These are phyloP conservation scores for Eucalyptus tenuipes DNA, from an alignment of 345 rosid species.

Conservation along the genomic window DNA sequence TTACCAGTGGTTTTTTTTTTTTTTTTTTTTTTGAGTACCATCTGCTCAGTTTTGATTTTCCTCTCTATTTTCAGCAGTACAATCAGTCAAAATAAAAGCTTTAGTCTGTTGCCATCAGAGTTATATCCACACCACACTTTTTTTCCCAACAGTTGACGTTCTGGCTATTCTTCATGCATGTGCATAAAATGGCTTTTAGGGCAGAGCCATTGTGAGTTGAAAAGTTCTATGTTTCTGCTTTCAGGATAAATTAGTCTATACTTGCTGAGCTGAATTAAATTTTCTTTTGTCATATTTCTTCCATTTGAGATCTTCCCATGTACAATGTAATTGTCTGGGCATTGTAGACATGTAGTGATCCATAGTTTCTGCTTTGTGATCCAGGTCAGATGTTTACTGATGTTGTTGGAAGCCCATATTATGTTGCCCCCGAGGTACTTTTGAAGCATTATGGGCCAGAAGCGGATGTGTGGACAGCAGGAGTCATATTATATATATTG, in stretches of 20 bases:
- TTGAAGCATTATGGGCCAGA: slow-evolving; percentile 87
- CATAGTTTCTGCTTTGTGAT: slow-evolving; percentile 2
- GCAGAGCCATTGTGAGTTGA: neutral
- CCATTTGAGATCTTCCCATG: neutral
- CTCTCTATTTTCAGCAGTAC: neutral
- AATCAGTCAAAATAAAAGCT: neutral
- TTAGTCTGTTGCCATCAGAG: neutral
- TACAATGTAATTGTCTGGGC: neutral
- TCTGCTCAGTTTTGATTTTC: neutral
- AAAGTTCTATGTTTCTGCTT: neutral
- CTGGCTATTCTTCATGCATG: neutral
- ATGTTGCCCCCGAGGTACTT: slow-evolving; percentile 96
- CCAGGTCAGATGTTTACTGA: slow-evolving; percentile 84
- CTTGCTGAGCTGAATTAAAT: neutral
- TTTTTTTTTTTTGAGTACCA: neutral
- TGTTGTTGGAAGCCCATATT: slow-evolving; percentile 97
- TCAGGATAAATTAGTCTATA: neutral
- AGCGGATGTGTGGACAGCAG: slow-evolving; percentile 99
- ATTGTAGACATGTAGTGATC: neutral
- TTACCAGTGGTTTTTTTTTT: neutral
- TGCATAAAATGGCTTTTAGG: neutral
- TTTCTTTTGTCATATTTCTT: neutral
- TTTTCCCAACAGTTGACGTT: neutral
- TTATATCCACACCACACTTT: neutral
- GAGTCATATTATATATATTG: slow-evolving; percentile 88